phyloP scores from a whole-genome alignment of 116 monocot genomes.

The Zostera marina region DNA sequence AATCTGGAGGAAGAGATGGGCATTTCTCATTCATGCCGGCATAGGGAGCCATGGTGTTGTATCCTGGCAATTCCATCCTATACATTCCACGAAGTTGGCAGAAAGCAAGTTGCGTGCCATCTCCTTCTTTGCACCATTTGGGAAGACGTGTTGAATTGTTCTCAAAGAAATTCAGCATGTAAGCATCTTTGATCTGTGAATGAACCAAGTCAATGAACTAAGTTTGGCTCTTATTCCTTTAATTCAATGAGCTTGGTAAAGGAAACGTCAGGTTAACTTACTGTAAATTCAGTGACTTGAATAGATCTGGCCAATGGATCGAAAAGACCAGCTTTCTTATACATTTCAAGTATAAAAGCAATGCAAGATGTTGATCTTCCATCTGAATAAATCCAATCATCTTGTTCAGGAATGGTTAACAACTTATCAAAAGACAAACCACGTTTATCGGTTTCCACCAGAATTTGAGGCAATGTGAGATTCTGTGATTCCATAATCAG shows the following conservation, averaged over 20 bases:
- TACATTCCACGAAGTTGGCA: slow-evolving; percentile 72
- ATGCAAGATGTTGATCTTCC: slow-evolving; percentile 82
- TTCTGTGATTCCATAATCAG: slow-evolving; percentile 20
- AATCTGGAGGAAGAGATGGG: slow-evolving; percentile 54
- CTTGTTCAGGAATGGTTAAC: slow-evolving; percentile 65
- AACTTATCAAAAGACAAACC: slow-evolving; percentile 62
- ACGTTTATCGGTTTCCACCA: slow-evolving; percentile 55
- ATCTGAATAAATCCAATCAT: slow-evolving; percentile 69
- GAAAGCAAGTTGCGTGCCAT: slow-evolving; percentile 55
- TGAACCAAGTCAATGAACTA: neutral
- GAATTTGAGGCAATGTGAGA: slow-evolving; percentile 52
- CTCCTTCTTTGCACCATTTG: slow-evolving; percentile 72
- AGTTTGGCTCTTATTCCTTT: neutral
- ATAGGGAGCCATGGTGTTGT: slow-evolving; percentile 57
- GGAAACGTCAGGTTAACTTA: slow-evolving; percentile 17
- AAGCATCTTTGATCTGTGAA: slow-evolving; percentile 78
- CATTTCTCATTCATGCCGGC: slow-evolving; percentile 79
- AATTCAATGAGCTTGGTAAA: neutral
- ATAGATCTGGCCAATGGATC: slow-evolving; percentile 36
- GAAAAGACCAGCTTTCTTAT: slow-evolving; percentile 76
- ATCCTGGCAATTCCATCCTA: slow-evolving; percentile 61
- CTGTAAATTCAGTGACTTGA: slow-evolving; percentile 88
- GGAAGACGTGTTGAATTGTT: slow-evolving; percentile 41
- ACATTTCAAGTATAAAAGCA: slow-evolving; percentile 74
- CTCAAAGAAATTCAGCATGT: slow-evolving; percentile 70